Evolutionary conservation across 2,329 filamentous ascomycete genomes (phyloP).

Genomic region (Trichoderma hamatum): DNA sequence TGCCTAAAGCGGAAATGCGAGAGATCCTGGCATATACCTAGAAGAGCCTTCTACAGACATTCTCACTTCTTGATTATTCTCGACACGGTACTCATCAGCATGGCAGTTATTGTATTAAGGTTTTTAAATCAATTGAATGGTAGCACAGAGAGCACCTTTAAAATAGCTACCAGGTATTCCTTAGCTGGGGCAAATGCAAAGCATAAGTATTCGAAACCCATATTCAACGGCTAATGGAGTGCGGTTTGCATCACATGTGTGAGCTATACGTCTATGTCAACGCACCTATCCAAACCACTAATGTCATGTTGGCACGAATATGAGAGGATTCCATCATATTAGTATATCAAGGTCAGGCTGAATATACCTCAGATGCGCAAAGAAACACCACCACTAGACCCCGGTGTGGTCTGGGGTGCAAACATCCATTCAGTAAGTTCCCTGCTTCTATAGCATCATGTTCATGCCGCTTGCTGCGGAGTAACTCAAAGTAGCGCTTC

Average conservation of each 20-base stretch:
- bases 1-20: constrained; percentile 19
- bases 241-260: too few relatives aligned
- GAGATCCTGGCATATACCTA: neutral
- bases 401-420: neutral
- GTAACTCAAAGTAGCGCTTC: neutral
- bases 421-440: neutral
- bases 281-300: neutral
- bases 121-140: neutral
- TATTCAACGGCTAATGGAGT: neutral
- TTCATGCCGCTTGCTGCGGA: neutral
- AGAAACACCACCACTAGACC: neutral
- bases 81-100: neutral
- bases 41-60: neutral
- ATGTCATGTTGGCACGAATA: too few relatives aligned
- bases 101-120: too few relatives aligned
- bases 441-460: neutral
- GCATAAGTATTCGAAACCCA: neutral
- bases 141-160: neutral
- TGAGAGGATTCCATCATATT: neutral
- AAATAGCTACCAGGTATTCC: neutral
- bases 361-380: neutral
- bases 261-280: too few relatives aligned
- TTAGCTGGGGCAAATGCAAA: neutral
- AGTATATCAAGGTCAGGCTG: too few relatives aligned
- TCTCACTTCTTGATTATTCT: neutral